Evolutionary conservation across 768 basidiomycete species (phyloP).

Genomic region (Phanerochaete carnosa): DNA sequence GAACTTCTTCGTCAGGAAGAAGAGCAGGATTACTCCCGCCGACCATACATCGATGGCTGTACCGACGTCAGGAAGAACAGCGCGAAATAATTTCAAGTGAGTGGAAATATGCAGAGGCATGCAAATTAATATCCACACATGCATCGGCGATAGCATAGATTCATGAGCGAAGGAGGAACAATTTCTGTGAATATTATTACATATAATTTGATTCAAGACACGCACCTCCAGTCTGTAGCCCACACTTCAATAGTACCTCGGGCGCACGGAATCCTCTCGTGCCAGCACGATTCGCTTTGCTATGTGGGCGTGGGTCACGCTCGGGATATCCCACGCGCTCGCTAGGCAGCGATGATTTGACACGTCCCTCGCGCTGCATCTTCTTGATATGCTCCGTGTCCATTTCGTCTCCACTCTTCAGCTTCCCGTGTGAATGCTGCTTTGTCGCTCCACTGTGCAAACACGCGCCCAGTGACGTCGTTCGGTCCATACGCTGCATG

Average conservation of each 20-base stretch:
- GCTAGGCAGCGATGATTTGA: slow-evolving; percentile 47
- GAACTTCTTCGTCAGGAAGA: slow-evolving; percentile 90
- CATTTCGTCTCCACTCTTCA: slow-evolving; percentile 41
- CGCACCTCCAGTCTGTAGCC: slow-evolving; percentile 87
- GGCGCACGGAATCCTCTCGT: slow-evolving; percentile 97
- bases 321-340: slow-evolving; percentile 78
- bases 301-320: slow-evolving; percentile 73
- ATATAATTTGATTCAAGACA: slow-evolving; percentile 5
- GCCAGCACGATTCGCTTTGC: slow-evolving; percentile 95
- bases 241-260: slow-evolving; percentile 93
- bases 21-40: slow-evolving; percentile 86
- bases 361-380: slow-evolving; percentile 58
- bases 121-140: background rate
- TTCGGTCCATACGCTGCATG: slow-evolving; percentile 24
- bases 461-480: slow-evolving; percentile 50
- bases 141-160: background rate
- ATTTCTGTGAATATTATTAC: background rate
- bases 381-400: slow-evolving; percentile 48
- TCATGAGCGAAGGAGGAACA: background rate
- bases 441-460: slow-evolving; percentile 70
- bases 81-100: too few relatives aligned
- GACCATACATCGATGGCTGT: slow-evolving; percentile 97
- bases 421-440: slow-evolving; percentile 67
- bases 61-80: background rate
- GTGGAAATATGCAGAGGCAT: too few relatives aligned